Evolutionary conservation across 306 rosid genomes (phyloP).

Genomic region (Arachis hypogaea): DNA sequence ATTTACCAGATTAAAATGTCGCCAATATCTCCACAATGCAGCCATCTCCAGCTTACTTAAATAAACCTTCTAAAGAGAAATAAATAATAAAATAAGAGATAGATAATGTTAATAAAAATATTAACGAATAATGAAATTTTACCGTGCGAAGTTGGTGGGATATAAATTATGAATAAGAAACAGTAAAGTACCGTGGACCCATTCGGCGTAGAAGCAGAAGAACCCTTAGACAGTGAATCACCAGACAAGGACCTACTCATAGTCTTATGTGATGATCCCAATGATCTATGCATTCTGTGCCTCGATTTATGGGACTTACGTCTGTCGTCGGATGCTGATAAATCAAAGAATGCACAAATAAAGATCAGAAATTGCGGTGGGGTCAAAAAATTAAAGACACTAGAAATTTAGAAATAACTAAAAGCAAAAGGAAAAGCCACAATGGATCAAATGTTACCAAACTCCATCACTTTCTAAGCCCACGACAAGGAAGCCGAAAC

Average conservation of each 20-base stretch:
- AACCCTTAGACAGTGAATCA: slow-evolving; percentile 90
- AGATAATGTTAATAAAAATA: slow-evolving; percentile 16
- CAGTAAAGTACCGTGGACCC: slow-evolving; percentile 76
- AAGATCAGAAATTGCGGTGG: slow-evolving; percentile 50
- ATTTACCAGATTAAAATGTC: slow-evolving; percentile 91
- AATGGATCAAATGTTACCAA: slow-evolving; percentile 87
- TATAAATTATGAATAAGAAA: slow-evolving; percentile 10
- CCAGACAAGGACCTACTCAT: slow-evolving; percentile 89
- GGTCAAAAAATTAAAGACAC: slow-evolving; percentile 55
- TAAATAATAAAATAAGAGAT: background rate
- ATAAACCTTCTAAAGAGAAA: slow-evolving; percentile 74
- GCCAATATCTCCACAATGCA: slow-evolving; percentile 98
- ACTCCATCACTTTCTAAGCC: slow-evolving; percentile 51
- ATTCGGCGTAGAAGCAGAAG: slow-evolving; percentile 74
- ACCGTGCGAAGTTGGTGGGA: slow-evolving; percentile 22
- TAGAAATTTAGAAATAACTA: slow-evolving; percentile 44
- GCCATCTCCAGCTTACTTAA: slow-evolving; percentile 92
- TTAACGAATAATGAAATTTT: slow-evolving; percentile 25
- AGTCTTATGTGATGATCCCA: slow-evolving; percentile 86
- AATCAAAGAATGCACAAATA: slow-evolving; percentile 39
- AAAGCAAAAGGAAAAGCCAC: slow-evolving; percentile 62
- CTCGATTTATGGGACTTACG: slow-evolving; percentile 91
- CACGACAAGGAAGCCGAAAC: slow-evolving; percentile 46
- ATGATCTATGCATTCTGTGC: slow-evolving; percentile 82
- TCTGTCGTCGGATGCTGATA: slow-evolving; percentile 88